Conservation (phyloP, 2,329 filamentous ascomycete genomes). For the Exophiala viscosa region DNA sequence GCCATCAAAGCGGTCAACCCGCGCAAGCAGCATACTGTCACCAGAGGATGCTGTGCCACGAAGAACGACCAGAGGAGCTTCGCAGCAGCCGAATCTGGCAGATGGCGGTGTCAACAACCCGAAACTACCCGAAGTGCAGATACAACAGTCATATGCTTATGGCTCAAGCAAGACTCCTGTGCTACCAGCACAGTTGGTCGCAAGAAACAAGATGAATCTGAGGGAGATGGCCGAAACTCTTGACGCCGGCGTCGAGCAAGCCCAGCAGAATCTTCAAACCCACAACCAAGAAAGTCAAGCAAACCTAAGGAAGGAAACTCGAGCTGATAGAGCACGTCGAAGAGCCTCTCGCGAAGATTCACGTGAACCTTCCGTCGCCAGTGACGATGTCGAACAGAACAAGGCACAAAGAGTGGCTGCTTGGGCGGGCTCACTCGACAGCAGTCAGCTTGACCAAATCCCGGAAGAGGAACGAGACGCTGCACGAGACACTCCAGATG, state of each 20-base stretch:
- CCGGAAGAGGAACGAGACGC: slow-evolving; percentile 20
- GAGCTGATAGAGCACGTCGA: slow-evolving; percentile 26
- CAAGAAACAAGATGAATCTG: slow-evolving; percentile 32
- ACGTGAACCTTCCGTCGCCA: slow-evolving; percentile 21
- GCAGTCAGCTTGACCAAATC: slow-evolving; percentile 22
- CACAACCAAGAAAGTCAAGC: slow-evolving; percentile 19
- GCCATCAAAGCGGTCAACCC: slow-evolving; percentile 13
- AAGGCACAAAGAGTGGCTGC: slow-evolving; percentile 22
- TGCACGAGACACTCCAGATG: slow-evolving; percentile 8
- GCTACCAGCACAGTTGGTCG: slow-evolving; percentile 35
- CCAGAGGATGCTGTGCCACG: slow-evolving; percentile 15
- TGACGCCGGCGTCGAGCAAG: slow-evolving; percentile 32
- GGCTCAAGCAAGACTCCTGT: slow-evolving; percentile 36
- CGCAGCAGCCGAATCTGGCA: slow-evolving; percentile 16
- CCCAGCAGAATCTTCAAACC: slow-evolving; percentile 23
- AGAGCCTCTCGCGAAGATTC: slow-evolving; percentile 26
- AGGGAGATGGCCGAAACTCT: slow-evolving; percentile 35
- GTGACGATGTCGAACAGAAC: slow-evolving; percentile 18
- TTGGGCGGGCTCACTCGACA: slow-evolving; percentile 23
- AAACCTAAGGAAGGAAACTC: slow-evolving; percentile 17
- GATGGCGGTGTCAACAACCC: slow-evolving; percentile 28
- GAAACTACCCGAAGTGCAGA: slow-evolving; percentile 36
- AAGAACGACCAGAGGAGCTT: slow-evolving; percentile 17
- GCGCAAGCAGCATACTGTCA: slow-evolving; percentile 12
- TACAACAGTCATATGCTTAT: slow-evolving; percentile 41